phyloP scores from a whole-genome alignment of 352 stramenopile genomes.

The Phytophthora palmivora region DNA sequence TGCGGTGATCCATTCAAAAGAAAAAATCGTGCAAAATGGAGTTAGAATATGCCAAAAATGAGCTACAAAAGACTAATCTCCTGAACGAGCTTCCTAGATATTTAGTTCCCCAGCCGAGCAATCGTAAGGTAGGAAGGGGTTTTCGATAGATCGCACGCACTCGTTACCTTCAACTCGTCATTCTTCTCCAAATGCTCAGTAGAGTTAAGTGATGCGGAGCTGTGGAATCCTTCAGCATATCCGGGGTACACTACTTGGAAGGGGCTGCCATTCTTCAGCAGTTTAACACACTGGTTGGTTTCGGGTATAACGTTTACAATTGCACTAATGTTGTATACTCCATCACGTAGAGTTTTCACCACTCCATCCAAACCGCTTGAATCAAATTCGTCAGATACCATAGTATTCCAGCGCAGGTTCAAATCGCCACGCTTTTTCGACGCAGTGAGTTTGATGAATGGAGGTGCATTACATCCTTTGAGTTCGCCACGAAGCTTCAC shows the following conservation, averaged over 20 bases:
- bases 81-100: too few relatives aligned
- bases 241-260: neutral
- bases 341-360: neutral
- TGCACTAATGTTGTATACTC: constrained; percentile 2
- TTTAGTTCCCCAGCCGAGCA: neutral
- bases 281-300: neutral
- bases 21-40: too few relatives aligned
- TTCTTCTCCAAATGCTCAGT: neutral
- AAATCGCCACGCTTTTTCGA: neutral
- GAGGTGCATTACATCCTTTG: neutral
- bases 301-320: neutral
- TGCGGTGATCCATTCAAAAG: too few relatives aligned
- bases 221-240: neutral
- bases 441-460: neutral
- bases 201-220: neutral
- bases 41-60: too few relatives aligned
- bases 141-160: neutral
- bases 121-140: neutral
- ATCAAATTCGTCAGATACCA: neutral
- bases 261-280: neutral
- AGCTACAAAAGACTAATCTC: too few relatives aligned
- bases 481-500: neutral
- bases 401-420: neutral
- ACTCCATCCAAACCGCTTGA: neutral
- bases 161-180: neutral